A percentile compares a stretch with the other conserved stretches of the same genome.
phyloP scores from a whole-genome alignment of 768 basidiomycete genomes.

The Tulasnella sp. region DNA sequence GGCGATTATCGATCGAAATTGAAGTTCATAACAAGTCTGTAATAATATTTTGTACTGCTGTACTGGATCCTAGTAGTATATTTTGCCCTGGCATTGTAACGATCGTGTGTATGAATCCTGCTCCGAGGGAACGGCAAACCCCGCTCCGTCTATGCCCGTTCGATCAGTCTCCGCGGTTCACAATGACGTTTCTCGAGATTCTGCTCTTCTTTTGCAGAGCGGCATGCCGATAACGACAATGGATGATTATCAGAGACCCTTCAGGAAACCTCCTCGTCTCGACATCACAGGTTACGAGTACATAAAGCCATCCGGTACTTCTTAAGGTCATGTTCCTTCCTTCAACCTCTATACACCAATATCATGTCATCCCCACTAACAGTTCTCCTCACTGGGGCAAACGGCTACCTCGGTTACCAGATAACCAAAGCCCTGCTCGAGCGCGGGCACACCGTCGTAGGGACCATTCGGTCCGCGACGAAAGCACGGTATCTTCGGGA shows the following conservation, averaged over 20 bases:
- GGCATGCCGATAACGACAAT: no score
- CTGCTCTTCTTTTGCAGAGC: not conserved
- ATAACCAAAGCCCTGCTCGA: not conserved
- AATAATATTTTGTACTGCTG: not conserved
- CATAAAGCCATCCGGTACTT: no score
- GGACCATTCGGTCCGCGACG: slow-evolving; percentile 5
- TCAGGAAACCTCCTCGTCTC: no score
- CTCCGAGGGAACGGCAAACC: not conserved
- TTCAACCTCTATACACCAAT: not conserved
- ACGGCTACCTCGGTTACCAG: not conserved
- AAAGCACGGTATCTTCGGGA: slow-evolving; percentile 5
- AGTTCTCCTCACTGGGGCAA: slow-evolving; percentile 26
- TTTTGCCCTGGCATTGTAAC: not conserved
- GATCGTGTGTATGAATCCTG: not conserved
- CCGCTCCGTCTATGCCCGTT: not conserved
- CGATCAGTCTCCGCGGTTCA: not conserved
- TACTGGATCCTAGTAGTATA: not conserved
- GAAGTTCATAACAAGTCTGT: not conserved
- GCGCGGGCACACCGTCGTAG: not conserved
- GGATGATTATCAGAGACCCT: no score
- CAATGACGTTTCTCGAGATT: not conserved
- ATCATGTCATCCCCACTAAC: not conserved
- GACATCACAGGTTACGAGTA: no score
- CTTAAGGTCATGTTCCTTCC: not conserved
- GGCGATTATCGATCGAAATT: not conserved